Evolutionary conservation across 805 yeast species (phyloP).

Genomic region (Suhomyces emberorum): DNA sequence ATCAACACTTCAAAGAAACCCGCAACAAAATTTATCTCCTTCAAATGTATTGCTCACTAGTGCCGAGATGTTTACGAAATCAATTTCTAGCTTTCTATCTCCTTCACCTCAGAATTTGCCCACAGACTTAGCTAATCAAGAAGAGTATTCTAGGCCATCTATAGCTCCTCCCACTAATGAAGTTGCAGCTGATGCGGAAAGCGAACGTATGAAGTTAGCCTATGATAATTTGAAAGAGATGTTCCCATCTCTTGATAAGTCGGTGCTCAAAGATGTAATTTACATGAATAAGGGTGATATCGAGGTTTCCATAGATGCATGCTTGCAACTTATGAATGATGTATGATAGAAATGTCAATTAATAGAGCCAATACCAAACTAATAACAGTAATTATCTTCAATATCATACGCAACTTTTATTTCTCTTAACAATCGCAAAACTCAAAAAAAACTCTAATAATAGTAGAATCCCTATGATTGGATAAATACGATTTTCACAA

Average conservation of each 20-base stretch:
- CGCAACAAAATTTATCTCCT: slow-evolving; percentile 28
- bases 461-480: no score
- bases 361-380: no score
- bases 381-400: no score
- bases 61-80: slow-evolving; percentile 51
- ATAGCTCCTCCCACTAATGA: slow-evolving; percentile 2
- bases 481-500: no score
- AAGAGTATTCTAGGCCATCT: slow-evolving; percentile 1
- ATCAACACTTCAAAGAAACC: background rate
- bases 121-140: background rate
- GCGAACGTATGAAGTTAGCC: slow-evolving; percentile 21
- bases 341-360: no score
- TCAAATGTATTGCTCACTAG: slow-evolving; percentile 40
- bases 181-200: slow-evolving; percentile 3
- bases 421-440: no score
- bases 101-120: slow-evolving; percentile 30
- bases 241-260: slow-evolving; percentile 73
- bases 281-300: slow-evolving; percentile 60
- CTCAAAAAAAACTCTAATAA: no score
- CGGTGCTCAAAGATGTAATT: slow-evolving; percentile 67
- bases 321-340: slow-evolving; percentile 31
- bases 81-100: slow-evolving; percentile 41
- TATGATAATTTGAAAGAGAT: slow-evolving; percentile 55
- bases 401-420: no score
- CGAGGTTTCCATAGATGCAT: slow-evolving; percentile 71